Evolutionary conservation across 441 rosid species (phyloP).

Genomic region (Metrosideros polymorpha): DNA sequence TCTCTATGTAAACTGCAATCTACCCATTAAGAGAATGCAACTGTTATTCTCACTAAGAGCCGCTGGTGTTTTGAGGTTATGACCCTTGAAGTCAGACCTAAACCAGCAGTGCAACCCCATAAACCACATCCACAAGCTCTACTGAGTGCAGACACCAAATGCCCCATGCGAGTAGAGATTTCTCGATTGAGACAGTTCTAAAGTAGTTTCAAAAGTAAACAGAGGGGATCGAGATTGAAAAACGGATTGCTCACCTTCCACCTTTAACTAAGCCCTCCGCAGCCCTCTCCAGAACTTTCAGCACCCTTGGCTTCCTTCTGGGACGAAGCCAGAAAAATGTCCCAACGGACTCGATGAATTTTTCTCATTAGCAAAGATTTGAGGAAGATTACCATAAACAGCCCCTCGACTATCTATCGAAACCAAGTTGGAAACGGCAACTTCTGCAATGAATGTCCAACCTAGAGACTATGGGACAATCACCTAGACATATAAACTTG

Average conservation of each 20-base stretch:
- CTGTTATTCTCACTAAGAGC: not conserved
- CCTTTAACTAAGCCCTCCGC: slow-evolving; percentile 82
- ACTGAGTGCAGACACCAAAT: not conserved
- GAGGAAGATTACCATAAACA: not conserved
- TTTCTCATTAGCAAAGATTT: not conserved
- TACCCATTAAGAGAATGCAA: not conserved
- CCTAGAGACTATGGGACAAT: not conserved
- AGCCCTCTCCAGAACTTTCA: slow-evolving; percentile 69
- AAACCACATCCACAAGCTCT: not conserved
- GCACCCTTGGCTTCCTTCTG: slow-evolving; percentile 89
- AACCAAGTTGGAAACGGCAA: not conserved
- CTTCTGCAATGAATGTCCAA: not conserved
- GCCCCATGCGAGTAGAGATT: not conserved
- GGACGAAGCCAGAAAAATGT: slow-evolving; percentile 1
- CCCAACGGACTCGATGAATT: not conserved
- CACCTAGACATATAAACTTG: not conserved
- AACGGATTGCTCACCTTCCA: slow-evolving; percentile 50
- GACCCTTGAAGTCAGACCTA: not conserved
- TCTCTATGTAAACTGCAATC: not conserved
- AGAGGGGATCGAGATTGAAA: not conserved
- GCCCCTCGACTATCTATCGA: not conserved
- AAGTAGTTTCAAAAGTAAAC: not conserved
- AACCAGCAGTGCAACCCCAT: not conserved
- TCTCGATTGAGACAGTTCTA: not conserved
- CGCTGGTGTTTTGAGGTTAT: not conserved